Conservation (phyloP, 2,329 filamentous ascomycete genomes). For the Pseudocercospora musae region DNA sequence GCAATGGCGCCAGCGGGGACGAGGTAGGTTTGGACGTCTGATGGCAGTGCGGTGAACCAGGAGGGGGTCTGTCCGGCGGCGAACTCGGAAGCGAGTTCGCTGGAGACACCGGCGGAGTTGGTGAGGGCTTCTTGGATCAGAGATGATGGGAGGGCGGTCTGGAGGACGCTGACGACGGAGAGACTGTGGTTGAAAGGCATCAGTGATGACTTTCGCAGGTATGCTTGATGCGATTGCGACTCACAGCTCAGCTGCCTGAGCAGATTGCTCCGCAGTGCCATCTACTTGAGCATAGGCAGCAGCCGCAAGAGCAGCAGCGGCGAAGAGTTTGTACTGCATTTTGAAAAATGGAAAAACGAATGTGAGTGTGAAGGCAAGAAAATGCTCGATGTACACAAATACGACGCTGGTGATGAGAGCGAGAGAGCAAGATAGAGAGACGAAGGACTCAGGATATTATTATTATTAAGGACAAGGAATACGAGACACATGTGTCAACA, state of each 20-base stretch:
- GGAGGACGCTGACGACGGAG: conserved; percentile 43
- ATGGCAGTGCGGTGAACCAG: conserved; percentile 47
- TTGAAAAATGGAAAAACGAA: conserved; percentile 7
- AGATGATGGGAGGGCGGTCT: conserved; percentile 45
- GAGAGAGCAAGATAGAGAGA: not conserved
- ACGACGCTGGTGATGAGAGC: not conserved
- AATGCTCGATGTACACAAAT: not conserved
- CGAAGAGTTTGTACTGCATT: conserved; percentile 30
- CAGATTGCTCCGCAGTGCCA: conserved; percentile 2
- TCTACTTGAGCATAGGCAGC: conserved; percentile 20
- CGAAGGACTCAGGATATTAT: not conserved
- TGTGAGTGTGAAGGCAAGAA: not conserved
- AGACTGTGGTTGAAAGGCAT: conserved; percentile 21
- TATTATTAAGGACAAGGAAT: not conserved
- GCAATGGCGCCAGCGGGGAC: conserved; percentile 26
- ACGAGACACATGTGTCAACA: not conserved
- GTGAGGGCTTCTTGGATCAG: conserved; percentile 41
- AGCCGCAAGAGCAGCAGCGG: conserved; percentile 26
- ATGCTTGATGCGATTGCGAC: not conserved
- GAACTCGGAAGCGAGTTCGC: conserved; percentile 44
- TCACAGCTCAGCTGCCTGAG: not conserved
- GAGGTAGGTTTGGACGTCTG: conserved; percentile 45
- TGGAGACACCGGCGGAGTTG: conserved; percentile 41
- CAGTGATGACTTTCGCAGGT: conserved; percentile 10
- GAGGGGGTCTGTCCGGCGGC: conserved; percentile 41